phyloP scores from a whole-genome alignment of 441 rosid genomes.

The Flueggea neowawraea region DNA sequence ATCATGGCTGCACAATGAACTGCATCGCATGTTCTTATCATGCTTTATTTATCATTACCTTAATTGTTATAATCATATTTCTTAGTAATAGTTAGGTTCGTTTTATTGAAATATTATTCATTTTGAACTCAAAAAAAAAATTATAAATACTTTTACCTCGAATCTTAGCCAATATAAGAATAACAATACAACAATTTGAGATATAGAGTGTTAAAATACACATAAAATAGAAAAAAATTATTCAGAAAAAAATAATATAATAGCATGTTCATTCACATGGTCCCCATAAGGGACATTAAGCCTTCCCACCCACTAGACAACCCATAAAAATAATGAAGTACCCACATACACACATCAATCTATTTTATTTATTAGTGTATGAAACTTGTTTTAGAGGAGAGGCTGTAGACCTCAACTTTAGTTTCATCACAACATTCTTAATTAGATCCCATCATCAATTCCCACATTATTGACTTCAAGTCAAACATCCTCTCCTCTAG shows the following conservation, averaged over 20 bases:
- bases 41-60: too few relatives aligned
- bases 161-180: too few relatives aligned
- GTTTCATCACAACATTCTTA: conserved; percentile 7
- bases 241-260: conserved; percentile 11
- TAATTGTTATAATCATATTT: too few relatives aligned
- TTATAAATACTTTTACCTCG: too few relatives aligned
- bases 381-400: conserved; percentile 8
- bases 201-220: too few relatives aligned
- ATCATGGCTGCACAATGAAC: too few relatives aligned
- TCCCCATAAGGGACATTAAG: conserved; percentile 37
- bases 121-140: too few relatives aligned
- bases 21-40: too few relatives aligned
- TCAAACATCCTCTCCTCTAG: not conserved
- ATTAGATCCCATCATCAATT: conserved; percentile 12
- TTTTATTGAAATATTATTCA: too few relatives aligned
- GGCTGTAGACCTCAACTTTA: not conserved
- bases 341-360: conserved; percentile 14
- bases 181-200: too few relatives aligned
- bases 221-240: too few relatives aligned
- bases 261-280: conserved; percentile 45
- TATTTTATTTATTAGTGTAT: conserved; percentile 6
- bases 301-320: conserved; percentile 38
- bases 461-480: not conserved
- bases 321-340: conserved; percentile 29
- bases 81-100: too few relatives aligned